Evolutionary conservation across 768 basidiomycete genomes (phyloP), one percentile per base, ranked within the genome.

Genomic region (Suillus decipiens): DNA sequence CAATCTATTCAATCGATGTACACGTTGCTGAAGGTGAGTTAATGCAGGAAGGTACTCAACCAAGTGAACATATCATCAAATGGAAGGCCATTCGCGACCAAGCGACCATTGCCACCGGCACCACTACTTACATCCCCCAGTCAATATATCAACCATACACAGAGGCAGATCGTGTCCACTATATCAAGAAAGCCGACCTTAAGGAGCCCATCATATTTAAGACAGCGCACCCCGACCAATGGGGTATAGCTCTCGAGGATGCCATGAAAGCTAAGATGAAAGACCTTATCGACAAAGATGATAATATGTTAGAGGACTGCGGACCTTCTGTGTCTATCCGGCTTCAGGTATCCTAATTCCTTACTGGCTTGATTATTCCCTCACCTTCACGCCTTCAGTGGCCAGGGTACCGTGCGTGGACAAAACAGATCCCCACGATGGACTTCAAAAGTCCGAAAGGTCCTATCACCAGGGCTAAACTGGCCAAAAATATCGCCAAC

Each of bases 251-350:
- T 2, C 78, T 92, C 58, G 75, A 77, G 15, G 90, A 92, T 67
- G 89, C 87, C 11, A 70, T 91, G 61, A 86, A 80, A 70, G 84
- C 82, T 62, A 82, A 81, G 58, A 84, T 88, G 51, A 81, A 80
- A 69, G 76, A 81, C 48, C 79, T 93, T 34, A 72, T 72, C 24
- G 78, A 80, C 63, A 85, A 85, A 36, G 88, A 90, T 45, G 84
- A 88, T 64, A 78, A 78, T 6, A 89, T 93, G 70, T 91, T 92
- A 65, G 78, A 84, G 67, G 80, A 85, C 7, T 85, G 90, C 51
- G 91, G 91, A 4, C 90, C 90, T 8, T 91, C 89, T 48, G 88
- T 93, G 39, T 92, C 90, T 2, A 89, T 93, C 63, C 84, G 90
- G 33, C 78, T 92, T 33, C 89, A 90, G 81, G 90, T 87, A 67